phyloP scores from a whole-genome alignment of 108 stramenopile genomes.

The Tribonema minus region DNA sequence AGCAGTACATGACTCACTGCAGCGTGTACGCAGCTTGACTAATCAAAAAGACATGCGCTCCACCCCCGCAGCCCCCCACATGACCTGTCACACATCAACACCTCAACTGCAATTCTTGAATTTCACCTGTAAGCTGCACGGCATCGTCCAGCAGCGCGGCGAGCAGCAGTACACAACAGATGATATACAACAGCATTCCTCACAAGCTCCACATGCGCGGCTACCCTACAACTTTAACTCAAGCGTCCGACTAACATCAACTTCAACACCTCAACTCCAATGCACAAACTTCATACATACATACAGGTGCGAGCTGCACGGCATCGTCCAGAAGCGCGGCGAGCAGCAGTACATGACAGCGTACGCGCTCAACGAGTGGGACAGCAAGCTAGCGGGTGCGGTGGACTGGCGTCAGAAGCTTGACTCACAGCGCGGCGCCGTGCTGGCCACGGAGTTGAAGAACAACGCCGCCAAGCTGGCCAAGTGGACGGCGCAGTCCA shows the following conservation, averaged over 20 bases:
- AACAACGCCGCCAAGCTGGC: slow-evolving; percentile 96
- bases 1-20: no score
- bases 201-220: no score
- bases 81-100: background rate
- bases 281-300: slow-evolving; percentile 37
- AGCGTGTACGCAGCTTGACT: no score
- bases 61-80: no score
- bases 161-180: no score
- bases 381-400: slow-evolving; percentile 59
- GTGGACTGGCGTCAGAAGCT: slow-evolving; percentile 74
- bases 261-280: background rate
- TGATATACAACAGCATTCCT: no score
- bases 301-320: slow-evolving; percentile 57
- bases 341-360: slow-evolving; percentile 81
- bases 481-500: slow-evolving; percentile 93
- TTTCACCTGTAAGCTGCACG: slow-evolving; percentile 49
- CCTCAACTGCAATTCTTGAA: background rate
- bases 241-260: background rate
- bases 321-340: slow-evolving; percentile 44
- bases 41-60: no score
- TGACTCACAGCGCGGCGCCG: slow-evolving; percentile 80
- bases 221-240: background rate
- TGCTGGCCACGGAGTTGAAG: slow-evolving; percentile 92
- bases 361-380: slow-evolving; percentile 94
- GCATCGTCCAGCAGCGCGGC: no score